Conservation (phyloP, 768 basidiomycete species). For the Daedalea quercina region DNA sequence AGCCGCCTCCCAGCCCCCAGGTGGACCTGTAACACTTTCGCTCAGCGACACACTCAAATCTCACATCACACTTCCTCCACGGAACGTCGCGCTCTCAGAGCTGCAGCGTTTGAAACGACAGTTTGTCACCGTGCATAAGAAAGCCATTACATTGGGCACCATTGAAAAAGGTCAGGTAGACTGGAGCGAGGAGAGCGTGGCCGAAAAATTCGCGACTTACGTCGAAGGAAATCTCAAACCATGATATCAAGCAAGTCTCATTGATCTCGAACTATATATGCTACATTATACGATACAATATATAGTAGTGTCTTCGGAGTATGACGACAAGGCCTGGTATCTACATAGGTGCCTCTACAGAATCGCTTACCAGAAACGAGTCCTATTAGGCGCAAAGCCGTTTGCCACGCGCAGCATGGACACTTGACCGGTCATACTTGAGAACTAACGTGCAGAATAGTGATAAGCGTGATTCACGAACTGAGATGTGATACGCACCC, state of each 20-base stretch:
- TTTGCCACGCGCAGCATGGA: slow-evolving; percentile 37
- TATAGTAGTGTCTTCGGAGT: too few relatives aligned
- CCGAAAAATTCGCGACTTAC: slow-evolving; percentile 63
- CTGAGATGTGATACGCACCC: too few relatives aligned
- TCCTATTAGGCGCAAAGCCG: slow-evolving; percentile 28
- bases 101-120: slow-evolving; percentile 87
- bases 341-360: too few relatives aligned
- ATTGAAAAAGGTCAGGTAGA: slow-evolving; percentile 72
- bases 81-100: slow-evolving; percentile 76
- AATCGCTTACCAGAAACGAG: slow-evolving; percentile 28
- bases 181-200: slow-evolving; percentile 69
- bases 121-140: slow-evolving; percentile 85
- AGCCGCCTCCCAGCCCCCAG: slow-evolving; percentile 41
- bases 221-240: slow-evolving; percentile 61
- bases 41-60: slow-evolving; percentile 36
- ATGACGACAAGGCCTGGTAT: too few relatives aligned
- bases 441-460: slow-evolving; percentile 29
- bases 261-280: neutral
- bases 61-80: slow-evolving; percentile 57
- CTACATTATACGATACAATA: too few relatives aligned
- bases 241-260: slow-evolving; percentile 10
- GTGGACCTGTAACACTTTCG: slow-evolving; percentile 45
- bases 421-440: slow-evolving; percentile 42
- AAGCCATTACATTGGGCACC: slow-evolving; percentile 78
- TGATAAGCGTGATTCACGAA: too few relatives aligned